Conservation (phyloP, 148 eudicot genomes). For the Selenicereus undatus region DNA sequence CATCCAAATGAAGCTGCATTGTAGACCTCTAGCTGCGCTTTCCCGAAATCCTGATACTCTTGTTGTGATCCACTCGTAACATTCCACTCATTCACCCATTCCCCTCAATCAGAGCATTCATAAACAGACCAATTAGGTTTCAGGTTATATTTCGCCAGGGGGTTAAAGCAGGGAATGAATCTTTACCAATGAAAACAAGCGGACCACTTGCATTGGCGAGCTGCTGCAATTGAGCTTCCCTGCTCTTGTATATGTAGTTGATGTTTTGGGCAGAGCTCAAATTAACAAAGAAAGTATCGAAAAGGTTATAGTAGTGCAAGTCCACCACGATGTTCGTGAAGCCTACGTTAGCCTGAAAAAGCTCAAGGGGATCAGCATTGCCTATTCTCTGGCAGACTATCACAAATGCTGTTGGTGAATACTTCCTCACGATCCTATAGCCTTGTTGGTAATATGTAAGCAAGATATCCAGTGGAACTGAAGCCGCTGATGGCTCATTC, state of each 20-base stretch:
- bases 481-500: conserved; percentile 67
- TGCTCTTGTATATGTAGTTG: conserved; percentile 57
- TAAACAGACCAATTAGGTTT: not conserved
- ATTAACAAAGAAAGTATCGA: conserved; percentile 48
- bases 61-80: conserved; percentile 44
- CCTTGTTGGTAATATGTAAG: conserved; percentile 61
- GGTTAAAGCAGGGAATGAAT: not conserved
- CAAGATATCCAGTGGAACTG: conserved; percentile 51
- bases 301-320: conserved; percentile 78
- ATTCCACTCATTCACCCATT: conserved; percentile 89
- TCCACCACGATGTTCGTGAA: conserved; percentile 48
- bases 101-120: conserved; percentile 40
- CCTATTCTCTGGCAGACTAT: conserved; percentile 79
- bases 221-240: conserved; percentile 55
- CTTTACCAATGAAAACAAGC: conserved; percentile 63
- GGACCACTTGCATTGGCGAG: conserved; percentile 58
- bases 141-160: not conserved
- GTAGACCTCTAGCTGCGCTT: conserved; percentile 65
- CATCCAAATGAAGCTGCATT: conserved; percentile 79
- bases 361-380: conserved; percentile 71
- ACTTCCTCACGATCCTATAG: conserved; percentile 52
- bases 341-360: conserved; percentile 64
- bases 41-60: conserved; percentile 64
- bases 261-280: conserved; percentile 54
- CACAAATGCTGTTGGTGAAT: conserved; percentile 61